Percentiles rank a stretch among this genome's conserved stretches.
Conservation (phyloP, 192 early-diverging fungal species). For the Backusella luteola region DNA sequence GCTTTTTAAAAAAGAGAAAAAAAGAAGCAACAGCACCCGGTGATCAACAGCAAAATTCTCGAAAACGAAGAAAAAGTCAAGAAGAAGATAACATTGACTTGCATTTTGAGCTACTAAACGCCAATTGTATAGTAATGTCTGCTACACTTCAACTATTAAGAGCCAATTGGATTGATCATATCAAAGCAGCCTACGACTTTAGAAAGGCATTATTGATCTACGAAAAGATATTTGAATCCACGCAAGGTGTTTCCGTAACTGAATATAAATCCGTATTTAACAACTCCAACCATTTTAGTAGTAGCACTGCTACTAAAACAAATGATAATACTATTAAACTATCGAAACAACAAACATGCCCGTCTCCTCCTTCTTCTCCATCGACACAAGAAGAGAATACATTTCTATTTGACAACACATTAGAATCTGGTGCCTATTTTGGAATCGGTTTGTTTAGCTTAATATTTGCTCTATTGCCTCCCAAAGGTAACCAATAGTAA, state of each 20-base stretch:
- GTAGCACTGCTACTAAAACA: not conserved
- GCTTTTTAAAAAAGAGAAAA: not conserved
- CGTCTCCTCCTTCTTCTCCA: not conserved
- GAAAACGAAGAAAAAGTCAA: not conserved
- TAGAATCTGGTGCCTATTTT: conserved; percentile 33
- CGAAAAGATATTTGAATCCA: conserved; percentile 28
- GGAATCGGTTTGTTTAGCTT: conserved; percentile 34
- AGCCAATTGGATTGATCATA: conserved; percentile 35
- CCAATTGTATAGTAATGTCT: conserved; percentile 38
- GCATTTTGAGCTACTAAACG: conserved; percentile 30
- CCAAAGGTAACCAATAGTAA: conserved; percentile 25
- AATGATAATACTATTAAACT: not conserved
- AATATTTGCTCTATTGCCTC: conserved; percentile 36
- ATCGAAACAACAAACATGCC: not conserved
- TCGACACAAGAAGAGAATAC: not conserved
- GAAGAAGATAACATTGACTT: not conserved
- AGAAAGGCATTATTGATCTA: conserved; percentile 37
- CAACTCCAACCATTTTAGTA: not conserved
- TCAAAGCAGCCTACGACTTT: conserved; percentile 33
- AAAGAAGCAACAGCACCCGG: not conserved
- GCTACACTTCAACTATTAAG: conserved; percentile 36
- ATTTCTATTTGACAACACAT: not conserved
- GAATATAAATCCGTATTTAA: conserved; percentile 15
- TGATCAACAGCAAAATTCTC: not conserved
- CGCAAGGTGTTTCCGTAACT: conserved; percentile 3